Evolutionary conservation across 2,329 filamentous ascomycete species (phyloP).

Genomic region (Hypomyces rosellus): DNA sequence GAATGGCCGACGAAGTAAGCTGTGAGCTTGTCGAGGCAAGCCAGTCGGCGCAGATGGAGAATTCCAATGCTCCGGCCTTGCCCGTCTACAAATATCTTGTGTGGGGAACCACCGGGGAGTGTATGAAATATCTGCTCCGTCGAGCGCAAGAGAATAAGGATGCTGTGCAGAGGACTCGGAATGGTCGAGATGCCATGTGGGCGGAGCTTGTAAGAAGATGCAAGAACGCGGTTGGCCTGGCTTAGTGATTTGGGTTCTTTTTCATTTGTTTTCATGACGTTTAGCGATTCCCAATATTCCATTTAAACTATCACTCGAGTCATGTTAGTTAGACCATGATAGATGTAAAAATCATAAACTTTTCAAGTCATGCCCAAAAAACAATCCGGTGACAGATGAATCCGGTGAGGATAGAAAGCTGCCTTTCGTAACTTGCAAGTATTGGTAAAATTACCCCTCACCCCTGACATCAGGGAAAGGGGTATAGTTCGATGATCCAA

Average conservation of each 20-base stretch:
- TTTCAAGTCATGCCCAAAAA: too few relatives aligned
- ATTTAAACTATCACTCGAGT: too few relatives aligned
- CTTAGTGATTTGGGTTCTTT: constrained; percentile 15
- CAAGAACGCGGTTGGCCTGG: constrained; percentile 35
- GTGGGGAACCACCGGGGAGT: constrained; percentile 69
- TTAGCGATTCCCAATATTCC: neutral
- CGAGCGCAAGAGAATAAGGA: constrained; percentile 64
- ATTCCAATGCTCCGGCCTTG: constrained; percentile 28
- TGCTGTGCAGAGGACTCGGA: constrained; percentile 56
- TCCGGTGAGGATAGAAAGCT: too few relatives aligned
- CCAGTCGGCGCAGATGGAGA: constrained; percentile 22
- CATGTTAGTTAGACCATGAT: too few relatives aligned
- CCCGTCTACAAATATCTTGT: constrained; percentile 66
- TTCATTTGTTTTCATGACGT: neutral
- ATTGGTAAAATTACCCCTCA: too few relatives aligned
- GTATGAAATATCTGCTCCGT: constrained; percentile 72
- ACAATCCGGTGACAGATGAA: too few relatives aligned
- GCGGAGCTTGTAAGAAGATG: constrained; percentile 53
- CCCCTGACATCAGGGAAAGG: too few relatives aligned
- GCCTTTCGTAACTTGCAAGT: too few relatives aligned
- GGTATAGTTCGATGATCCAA: too few relatives aligned
- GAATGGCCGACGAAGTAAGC: constrained; percentile 93
- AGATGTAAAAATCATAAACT: too few relatives aligned
- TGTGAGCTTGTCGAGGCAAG: constrained; percentile 47
- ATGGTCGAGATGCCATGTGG: constrained; percentile 57